phyloP scores from a whole-genome alignment of 768 basidiomycete species.

The Mycena crocata region DNA sequence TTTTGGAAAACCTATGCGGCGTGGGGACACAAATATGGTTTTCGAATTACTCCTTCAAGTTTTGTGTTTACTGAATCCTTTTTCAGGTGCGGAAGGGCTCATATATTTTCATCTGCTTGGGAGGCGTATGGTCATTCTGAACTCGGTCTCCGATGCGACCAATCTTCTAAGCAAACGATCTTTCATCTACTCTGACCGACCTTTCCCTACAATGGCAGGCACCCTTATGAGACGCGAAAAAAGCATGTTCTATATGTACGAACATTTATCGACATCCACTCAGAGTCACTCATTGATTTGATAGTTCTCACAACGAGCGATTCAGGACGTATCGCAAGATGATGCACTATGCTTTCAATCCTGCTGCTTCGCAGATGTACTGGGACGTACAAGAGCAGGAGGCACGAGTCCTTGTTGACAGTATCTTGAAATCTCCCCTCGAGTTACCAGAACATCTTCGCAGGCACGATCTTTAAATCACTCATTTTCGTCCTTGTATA shows the following conservation, averaged over 20 bases:
- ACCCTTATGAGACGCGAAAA: slow-evolving; percentile 16
- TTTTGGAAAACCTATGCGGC: slow-evolving; percentile 50
- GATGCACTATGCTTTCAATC: slow-evolving; percentile 26
- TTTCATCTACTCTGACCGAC: slow-evolving; percentile 54
- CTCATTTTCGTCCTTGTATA: neutral
- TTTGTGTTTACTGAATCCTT: neutral
- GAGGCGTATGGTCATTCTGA: slow-evolving; percentile 49
- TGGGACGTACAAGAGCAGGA: slow-evolving; percentile 22
- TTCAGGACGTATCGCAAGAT: slow-evolving; percentile 31
- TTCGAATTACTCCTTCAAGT: neutral
- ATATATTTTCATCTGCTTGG: slow-evolving; percentile 46
- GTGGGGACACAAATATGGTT: slow-evolving; percentile 53
- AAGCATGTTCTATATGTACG: slow-evolving; percentile 33
- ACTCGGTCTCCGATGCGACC: slow-evolving; percentile 35
- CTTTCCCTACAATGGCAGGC: slow-evolving; percentile 24
- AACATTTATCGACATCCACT: neutral
- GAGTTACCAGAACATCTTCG: slow-evolving; percentile 11
- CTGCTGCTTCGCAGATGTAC: slow-evolving; percentile 18
- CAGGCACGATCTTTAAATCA: slow-evolving; percentile 6
- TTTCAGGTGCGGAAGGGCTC: neutral
- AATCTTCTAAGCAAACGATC: slow-evolving; percentile 53
- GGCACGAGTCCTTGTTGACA: slow-evolving; percentile 18
- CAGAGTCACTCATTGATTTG: neutral
- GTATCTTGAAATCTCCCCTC: slow-evolving; percentile 16
- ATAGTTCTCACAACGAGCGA: slow-evolving; percentile 28